Conservation (phyloP, 73 alveolate species). For the Tetrahymena borealis region DNA sequence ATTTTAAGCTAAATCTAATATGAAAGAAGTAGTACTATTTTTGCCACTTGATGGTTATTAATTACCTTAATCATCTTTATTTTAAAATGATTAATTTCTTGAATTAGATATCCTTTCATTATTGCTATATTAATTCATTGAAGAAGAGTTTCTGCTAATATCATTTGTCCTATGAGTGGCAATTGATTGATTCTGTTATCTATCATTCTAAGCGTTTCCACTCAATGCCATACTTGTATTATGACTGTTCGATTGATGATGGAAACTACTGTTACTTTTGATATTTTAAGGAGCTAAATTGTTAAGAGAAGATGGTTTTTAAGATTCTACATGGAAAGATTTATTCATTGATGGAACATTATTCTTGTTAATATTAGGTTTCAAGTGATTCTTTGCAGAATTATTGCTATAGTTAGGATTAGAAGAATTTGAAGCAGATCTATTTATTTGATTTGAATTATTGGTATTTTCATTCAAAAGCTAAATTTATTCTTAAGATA, state of each 20-base stretch:
- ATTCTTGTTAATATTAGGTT: not conserved
- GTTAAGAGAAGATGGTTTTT: not conserved
- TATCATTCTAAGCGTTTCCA: not conserved
- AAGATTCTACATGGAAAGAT: not conserved
- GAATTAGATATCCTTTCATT: not conserved
- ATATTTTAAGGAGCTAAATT: not conserved
- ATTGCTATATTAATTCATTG: not conserved
- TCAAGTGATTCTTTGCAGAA: not conserved
- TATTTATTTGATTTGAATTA: not conserved
- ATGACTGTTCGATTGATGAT: not conserved
- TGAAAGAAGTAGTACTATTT: not conserved
- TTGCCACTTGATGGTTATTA: not conserved
- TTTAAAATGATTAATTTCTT: not conserved
- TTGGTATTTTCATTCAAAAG: not conserved
- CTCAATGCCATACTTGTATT: not conserved
- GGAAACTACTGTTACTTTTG: not conserved
- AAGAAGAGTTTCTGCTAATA: not conserved
- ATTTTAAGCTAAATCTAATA: not conserved
- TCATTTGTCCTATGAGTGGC: not conserved
- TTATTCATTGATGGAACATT: not conserved
- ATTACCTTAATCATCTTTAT: not conserved
- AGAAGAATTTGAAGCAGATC: not conserved
- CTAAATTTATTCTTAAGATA: not conserved
- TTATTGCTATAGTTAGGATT: not conserved
- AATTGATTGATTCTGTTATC: not conserved